These are phyloP conservation scores for Triticum dicoccoides DNA, from an alignment of 176 grass and related monocot species.

Conservation along the genomic window DNA sequence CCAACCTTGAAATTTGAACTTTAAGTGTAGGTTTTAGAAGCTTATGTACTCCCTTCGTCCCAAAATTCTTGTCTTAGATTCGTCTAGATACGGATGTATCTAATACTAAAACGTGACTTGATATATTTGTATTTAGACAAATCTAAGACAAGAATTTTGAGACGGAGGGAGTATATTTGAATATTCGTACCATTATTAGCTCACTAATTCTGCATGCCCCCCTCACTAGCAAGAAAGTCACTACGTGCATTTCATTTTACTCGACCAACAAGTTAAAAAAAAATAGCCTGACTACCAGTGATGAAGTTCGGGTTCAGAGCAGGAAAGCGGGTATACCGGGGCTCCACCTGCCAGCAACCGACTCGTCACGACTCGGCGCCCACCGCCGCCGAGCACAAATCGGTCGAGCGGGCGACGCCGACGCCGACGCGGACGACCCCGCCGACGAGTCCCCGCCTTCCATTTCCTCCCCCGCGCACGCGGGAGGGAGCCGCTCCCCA, in stretches of 20 bases:
- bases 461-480: neutral
- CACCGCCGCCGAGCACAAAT: conserved; percentile 35
- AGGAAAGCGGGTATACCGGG: neutral
- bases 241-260: neutral
- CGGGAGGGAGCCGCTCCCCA: neutral
- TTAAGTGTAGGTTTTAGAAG: too few relatives aligned
- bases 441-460: conserved; percentile 30
- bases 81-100: too few relatives aligned
- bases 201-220: too few relatives aligned
- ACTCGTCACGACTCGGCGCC: conserved; percentile 11
- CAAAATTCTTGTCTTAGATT: too few relatives aligned
- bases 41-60: too few relatives aligned
- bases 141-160: too few relatives aligned
- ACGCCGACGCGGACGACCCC: conserved; percentile 14
- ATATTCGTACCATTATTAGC: too few relatives aligned
- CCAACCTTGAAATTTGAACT: too few relatives aligned
- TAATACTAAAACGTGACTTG: too few relatives aligned
- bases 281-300: neutral
- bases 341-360: conserved; percentile 24
- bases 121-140: too few relatives aligned
- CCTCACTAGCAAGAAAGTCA: too few relatives aligned
- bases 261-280: neutral
- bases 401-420: conserved; percentile 36
- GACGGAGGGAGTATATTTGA: too few relatives aligned
- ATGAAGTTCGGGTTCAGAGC: neutral